Conservation (phyloP, 129 eudicot genomes). For the Kitagawia praeruptora region DNA sequence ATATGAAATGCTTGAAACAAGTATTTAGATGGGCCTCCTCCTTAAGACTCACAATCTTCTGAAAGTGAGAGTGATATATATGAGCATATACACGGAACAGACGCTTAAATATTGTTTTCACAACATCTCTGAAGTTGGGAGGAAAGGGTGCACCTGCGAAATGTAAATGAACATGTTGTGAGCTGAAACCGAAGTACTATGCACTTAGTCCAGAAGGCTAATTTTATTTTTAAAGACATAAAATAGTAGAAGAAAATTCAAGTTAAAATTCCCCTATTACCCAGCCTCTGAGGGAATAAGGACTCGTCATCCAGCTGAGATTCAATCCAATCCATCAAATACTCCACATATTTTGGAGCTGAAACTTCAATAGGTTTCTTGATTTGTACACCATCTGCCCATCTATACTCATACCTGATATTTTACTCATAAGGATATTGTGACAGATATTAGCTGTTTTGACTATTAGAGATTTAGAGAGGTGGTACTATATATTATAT, state of each 20-base stretch:
- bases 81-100: conserved; percentile 89
- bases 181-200: background rate
- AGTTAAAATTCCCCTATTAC: conserved; percentile 25
- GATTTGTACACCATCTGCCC: conserved; percentile 95
- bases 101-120: conserved; percentile 83
- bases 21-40: conserved; percentile 94
- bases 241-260: background rate
- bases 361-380: conserved; percentile 97
- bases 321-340: conserved; percentile 94
- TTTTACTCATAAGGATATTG: background rate
- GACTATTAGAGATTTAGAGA: background rate
- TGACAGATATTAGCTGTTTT: background rate
- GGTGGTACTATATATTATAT: background rate
- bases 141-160: conserved; percentile 84
- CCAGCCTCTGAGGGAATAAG: conserved; percentile 86
- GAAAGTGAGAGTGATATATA: conserved; percentile 88
- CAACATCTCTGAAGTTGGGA: conserved; percentile 82
- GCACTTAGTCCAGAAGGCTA: background rate
- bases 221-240: background rate
- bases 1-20: conserved; percentile 94
- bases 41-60: conserved; percentile 82
- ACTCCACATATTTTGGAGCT: conserved; percentile 96
- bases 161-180: background rate
- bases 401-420: conserved; percentile 79
- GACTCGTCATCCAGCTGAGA: conserved; percentile 90